A percentile compares a stretch with the other conserved stretches of the same genome.
Evolutionary conservation across 2,329 filamentous ascomycete species (phyloP).

Genomic region (Beauveria australis): DNA sequence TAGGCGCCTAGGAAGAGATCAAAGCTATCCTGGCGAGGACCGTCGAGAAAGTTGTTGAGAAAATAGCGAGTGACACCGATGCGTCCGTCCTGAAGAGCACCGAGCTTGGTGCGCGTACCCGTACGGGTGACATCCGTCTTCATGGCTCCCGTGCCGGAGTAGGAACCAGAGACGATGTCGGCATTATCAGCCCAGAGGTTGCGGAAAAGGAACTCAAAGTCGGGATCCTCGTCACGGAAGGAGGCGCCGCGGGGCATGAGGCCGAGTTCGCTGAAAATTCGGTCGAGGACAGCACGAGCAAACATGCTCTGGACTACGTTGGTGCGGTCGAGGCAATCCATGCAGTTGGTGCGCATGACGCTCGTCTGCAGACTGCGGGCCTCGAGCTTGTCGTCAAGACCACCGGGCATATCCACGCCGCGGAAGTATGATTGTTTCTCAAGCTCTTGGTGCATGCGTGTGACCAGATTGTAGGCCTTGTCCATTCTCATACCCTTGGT

Average conservation of each 20-base stretch:
- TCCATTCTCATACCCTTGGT: slow-evolving; percentile 94
- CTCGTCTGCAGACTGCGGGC: slow-evolving; percentile 74
- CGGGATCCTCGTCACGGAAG: slow-evolving; percentile 66
- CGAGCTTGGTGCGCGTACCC: slow-evolving; percentile 76
- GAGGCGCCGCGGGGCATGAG: slow-evolving; percentile 67
- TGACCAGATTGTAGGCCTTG: slow-evolving; percentile 76
- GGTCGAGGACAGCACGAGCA: slow-evolving; percentile 77
- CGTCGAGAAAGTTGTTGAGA: slow-evolving; percentile 90
- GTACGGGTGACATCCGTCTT: slow-evolving; percentile 98
- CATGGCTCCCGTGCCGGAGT: slow-evolving; percentile 91
- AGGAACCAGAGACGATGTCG: slow-evolving; percentile 84
- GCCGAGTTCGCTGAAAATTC: slow-evolving; percentile 79
- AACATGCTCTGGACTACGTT: slow-evolving; percentile 98
- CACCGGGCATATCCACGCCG: slow-evolving; percentile 74
- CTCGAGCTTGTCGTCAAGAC: slow-evolving; percentile 63
- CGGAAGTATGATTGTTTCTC: slow-evolving; percentile 84
- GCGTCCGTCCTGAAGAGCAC: slow-evolving; percentile 76
- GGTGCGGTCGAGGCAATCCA: slow-evolving; percentile 97
- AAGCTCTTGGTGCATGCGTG: slow-evolving; percentile 70
- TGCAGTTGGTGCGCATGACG: slow-evolving; percentile 95
- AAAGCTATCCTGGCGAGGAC: slow-evolving; percentile 88
- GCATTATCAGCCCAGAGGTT: slow-evolving; percentile 99
- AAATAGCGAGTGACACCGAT: slow-evolving; percentile 87
- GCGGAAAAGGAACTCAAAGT: slow-evolving; percentile 86
- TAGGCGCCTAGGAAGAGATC: slow-evolving; percentile 89